Evolutionary conservation across 257 asterid genomes (phyloP).

Genomic region (Solanum verrucosum): DNA sequence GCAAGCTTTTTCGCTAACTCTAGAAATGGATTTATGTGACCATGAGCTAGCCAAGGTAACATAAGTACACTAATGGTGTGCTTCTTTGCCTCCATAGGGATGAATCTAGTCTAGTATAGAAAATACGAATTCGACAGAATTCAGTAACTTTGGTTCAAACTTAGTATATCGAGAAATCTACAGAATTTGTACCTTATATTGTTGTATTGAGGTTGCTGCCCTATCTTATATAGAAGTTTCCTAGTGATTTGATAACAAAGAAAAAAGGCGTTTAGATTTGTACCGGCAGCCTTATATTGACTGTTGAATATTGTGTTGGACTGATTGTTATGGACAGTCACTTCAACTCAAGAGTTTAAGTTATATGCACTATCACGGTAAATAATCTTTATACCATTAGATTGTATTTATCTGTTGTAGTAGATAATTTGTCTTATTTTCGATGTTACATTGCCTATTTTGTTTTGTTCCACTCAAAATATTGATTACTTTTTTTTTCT

Average conservation of each 20-base stretch:
- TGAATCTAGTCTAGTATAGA: background rate
- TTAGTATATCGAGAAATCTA: background rate
- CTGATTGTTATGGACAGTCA: background rate
- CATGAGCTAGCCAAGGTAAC: slow-evolving; percentile 4
- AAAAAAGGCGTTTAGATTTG: background rate
- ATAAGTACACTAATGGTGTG: background rate
- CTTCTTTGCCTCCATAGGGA: background rate
- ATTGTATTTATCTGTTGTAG: background rate
- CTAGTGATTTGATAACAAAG: background rate
- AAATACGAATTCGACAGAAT: background rate
- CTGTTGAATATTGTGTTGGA: background rate
- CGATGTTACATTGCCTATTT: background rate
- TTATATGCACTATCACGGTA: background rate
- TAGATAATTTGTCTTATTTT: background rate
- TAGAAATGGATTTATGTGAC: slow-evolving; percentile 4
- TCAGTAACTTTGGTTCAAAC: background rate
- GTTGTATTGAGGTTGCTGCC: background rate
- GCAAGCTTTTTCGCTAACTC: slow-evolving; percentile 32
- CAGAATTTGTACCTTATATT: background rate
- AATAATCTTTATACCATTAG: background rate
- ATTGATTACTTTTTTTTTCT: background rate
- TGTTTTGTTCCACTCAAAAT: no score
- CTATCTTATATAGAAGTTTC: background rate
- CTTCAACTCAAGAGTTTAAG: background rate
- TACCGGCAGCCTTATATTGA: background rate